Conservation (phyloP, 192 early-diverging fungal species). For the Funneliformis geosporum region DNA sequence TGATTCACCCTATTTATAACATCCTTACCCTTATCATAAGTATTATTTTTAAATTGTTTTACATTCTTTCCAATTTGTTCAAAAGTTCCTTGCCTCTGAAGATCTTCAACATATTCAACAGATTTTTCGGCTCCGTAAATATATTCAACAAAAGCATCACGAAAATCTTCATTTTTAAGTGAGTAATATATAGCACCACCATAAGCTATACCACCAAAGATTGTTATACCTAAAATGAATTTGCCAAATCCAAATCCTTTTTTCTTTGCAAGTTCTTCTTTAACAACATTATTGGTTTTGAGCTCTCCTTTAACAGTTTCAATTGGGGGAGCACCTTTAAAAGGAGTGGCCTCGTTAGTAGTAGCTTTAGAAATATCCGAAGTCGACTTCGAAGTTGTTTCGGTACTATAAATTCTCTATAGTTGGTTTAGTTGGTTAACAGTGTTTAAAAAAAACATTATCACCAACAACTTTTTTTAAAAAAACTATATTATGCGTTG, state of each 20-base stretch:
- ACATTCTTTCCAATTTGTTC: background rate
- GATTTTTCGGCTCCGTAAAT: conserved; percentile 59
- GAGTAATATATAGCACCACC: conserved; percentile 58
- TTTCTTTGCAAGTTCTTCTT: background rate
- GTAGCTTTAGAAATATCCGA: background rate
- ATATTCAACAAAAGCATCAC: conserved; percentile 54
- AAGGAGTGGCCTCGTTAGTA: background rate
- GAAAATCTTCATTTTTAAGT: conserved; percentile 55
- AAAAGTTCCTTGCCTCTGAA: conserved; percentile 49
- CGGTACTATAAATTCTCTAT: conserved; percentile 5
- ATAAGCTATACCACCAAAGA: conserved; percentile 45
- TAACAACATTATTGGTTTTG: background rate
- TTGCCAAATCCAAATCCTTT: conserved; percentile 15
- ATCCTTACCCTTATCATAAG: background rate
- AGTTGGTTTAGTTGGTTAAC: background rate
- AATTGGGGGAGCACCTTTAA: background rate
- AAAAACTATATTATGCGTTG: background rate
- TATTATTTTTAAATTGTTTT: background rate
- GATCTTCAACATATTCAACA: conserved; percentile 52
- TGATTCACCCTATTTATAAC: background rate
- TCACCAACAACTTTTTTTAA: background rate
- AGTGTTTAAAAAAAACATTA: conserved; percentile 3
- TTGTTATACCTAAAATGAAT: conserved; percentile 21
- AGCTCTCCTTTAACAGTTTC: background rate
- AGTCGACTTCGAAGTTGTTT: background rate